Percentiles rank a stretch among this genome's conserved stretches.
Conservation (phyloP, 176 grass and related monocot genomes). For the Elymus sibiricus region DNA sequence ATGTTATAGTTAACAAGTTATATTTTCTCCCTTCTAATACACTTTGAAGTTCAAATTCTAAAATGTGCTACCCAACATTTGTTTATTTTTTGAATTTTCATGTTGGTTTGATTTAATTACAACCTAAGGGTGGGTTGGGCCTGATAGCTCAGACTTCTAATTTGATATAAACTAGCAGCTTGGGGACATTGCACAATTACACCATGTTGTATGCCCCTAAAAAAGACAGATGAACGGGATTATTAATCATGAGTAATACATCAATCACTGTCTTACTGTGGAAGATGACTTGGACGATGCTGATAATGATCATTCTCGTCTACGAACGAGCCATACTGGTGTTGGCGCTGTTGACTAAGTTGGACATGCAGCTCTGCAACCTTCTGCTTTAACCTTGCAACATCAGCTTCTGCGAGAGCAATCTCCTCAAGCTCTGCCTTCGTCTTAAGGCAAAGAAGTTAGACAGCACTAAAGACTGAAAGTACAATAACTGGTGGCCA, state of each 20-base stretch:
- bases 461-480: constrained; percentile 10
- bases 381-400: constrained; percentile 89
- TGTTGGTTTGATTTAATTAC: background rate
- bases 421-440: constrained; percentile 93
- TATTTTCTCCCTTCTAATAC: background rate
- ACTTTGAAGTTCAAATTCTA: background rate
- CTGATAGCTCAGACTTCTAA: background rate
- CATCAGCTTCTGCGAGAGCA: constrained; percentile 84
- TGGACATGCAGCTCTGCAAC: constrained; percentile 94
- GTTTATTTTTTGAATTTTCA: background rate
- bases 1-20: background rate
- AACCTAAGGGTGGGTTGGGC: background rate
- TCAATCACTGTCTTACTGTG: constrained; percentile 58
- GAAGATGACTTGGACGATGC: constrained; percentile 60
- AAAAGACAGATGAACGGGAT: constrained; percentile 6
- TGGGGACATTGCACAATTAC: background rate
- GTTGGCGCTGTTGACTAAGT: constrained; percentile 90
- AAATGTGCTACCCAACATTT: background rate
- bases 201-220: background rate
- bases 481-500: background rate
- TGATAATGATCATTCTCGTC: constrained; percentile 53
- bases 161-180: background rate
- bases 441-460: constrained; percentile 46
- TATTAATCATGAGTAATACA: background rate
- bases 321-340: constrained; percentile 59